Conservation (phyloP, 176 grass and related monocot species). For the Carex myosuroides region DNA sequence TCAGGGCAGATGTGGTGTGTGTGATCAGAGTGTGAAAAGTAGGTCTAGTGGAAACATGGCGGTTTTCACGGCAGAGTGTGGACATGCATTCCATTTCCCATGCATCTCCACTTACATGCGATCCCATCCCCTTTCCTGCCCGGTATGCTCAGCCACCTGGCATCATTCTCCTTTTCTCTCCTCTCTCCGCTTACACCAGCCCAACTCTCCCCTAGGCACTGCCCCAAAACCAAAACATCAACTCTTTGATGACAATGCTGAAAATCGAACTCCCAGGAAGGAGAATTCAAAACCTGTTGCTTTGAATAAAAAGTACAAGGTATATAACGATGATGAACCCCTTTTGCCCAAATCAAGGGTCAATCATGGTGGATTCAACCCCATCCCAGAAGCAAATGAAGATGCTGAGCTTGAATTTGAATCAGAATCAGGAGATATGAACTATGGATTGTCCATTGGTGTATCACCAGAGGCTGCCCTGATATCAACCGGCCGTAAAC, state of each 20-base stretch:
- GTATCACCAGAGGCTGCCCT: constrained; percentile 52
- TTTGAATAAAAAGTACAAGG: constrained; percentile 41
- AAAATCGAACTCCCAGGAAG: constrained; percentile 20
- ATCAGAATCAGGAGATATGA: neutral
- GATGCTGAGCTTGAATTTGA: constrained; percentile 23
- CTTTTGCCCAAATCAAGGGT: constrained; percentile 28
- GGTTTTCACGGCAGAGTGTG: constrained; percentile 96
- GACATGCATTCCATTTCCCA: constrained; percentile 84
- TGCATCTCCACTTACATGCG: constrained; percentile 66
- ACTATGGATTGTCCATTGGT: constrained; percentile 32
- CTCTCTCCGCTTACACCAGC: constrained; percentile 24
- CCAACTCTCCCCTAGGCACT: neutral
- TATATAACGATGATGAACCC: constrained; percentile 87
- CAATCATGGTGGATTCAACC: constrained; percentile 53
- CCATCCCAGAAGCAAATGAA: constrained; percentile 77
- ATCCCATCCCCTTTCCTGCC: constrained; percentile 49
- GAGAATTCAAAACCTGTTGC: constrained; percentile 4
- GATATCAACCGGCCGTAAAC: constrained; percentile 44
- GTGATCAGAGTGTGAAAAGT: constrained; percentile 55
- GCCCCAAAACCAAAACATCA: neutral
- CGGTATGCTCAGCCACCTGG: constrained; percentile 67
- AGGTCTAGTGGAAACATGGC: constrained; percentile 40
- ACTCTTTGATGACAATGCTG: constrained; percentile 13
- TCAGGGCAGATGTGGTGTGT: constrained; percentile 76
- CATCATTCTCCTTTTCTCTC: constrained; percentile 55